Evolutionary conservation across 768 basidiomycete species (phyloP).

Genomic region (Cystobasidium onofrii): DNA sequence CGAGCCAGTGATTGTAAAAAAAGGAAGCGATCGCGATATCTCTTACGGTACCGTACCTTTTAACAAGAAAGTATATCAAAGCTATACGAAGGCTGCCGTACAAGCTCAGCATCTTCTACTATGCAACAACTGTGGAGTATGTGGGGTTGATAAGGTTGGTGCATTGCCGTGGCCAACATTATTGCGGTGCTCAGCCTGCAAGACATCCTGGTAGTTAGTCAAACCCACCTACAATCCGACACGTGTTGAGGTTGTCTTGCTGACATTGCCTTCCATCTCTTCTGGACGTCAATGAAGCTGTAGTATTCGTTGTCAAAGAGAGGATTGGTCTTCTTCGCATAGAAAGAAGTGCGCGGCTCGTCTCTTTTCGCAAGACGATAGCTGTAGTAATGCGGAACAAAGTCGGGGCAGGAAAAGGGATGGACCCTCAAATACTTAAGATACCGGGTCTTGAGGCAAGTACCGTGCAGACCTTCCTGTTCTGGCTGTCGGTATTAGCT

Average conservation of each 20-base stretch:
- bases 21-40: too few relatives aligned
- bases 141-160: background rate
- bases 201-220: slow-evolving; percentile 1
- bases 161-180: background rate
- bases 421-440: too few relatives aligned
- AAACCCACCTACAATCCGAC: too few relatives aligned
- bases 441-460: too few relatives aligned
- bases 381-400: too few relatives aligned
- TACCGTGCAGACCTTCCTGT: too few relatives aligned
- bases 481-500: too few relatives aligned
- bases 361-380: too few relatives aligned
- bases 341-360: background rate
- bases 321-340: background rate
- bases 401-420: too few relatives aligned
- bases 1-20: too few relatives aligned
- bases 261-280: background rate
- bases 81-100: background rate
- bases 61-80: background rate
- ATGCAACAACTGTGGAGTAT: background rate
- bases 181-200: background rate
- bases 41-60: background rate
- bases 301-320: background rate
- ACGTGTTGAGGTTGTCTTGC: too few relatives aligned
- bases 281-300: background rate
- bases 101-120: background rate